Evolutionary conservation across 495 filamentous ascomycete genomes (phyloP), one percentile per base, ranked within the genome.

Genomic region (Zalerion maritima): DNA sequence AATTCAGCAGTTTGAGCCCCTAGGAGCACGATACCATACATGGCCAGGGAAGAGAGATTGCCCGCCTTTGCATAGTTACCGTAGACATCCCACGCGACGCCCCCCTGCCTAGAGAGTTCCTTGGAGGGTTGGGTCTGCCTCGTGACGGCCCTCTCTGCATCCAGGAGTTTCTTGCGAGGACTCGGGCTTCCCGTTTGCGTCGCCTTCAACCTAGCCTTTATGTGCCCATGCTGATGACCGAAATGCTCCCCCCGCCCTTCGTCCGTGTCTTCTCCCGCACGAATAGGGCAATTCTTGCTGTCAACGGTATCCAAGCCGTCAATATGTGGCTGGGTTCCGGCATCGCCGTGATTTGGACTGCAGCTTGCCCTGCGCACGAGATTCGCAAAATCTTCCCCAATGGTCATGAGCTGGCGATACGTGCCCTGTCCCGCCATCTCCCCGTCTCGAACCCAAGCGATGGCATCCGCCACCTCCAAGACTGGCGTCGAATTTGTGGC

Each of bases 401-500:
- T 82, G 4, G 79, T 75, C 59, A 85, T 71, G 7, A 84, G 56
- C 40, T 83, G 74, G 34, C 74, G 69, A 35, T 81, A 87, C 3
- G 77, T 77, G 4, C 81, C 81, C 34, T 65, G 63, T 43, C 86
- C 81, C 22, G 80, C 53, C 25, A 86, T 66, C 11, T 62, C 69
- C 25, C 78, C 77, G 26, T 81, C 70, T 22, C 74, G 62, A 26
- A 87, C 45, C 19, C 86, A 47, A 5, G 63, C 69, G 33, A 87
- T 75, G 37, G 67, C 76, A 42, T 83, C 70, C 9, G 27, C 21
- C 43, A 84, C 80, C 45, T 71, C 69, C 31, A 85, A 54, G 15
- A 91, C 75, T 5, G 79, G 73, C 38, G 85, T 84, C 0, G 81
- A 76, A 41, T 86, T 87, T 9, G 81, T 85, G n/a, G 81, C 80